phyloP scores from a whole-genome alignment of 768 basidiomycete species.

The Chalciporus sphaerocephalus region DNA sequence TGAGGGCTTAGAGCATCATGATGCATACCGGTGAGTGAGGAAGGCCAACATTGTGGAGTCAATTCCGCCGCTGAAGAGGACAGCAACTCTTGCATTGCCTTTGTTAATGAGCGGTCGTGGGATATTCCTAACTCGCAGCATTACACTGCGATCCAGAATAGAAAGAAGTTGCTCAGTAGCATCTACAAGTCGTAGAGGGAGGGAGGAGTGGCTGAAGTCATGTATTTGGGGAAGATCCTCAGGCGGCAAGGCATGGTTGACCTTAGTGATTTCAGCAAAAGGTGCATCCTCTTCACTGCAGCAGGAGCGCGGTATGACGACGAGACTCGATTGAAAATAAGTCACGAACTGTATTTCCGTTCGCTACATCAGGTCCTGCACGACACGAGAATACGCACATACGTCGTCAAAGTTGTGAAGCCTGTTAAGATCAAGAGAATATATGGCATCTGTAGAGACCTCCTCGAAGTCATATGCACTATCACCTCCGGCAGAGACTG shows the following conservation, averaged over 20 bases:
- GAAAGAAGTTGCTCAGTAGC: conserved; percentile 49
- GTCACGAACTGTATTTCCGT: conserved; percentile 15
- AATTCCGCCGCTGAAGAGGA: conserved; percentile 95
- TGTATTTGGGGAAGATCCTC: conserved; percentile 34
- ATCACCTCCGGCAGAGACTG: conserved; percentile 53
- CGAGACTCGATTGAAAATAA: conserved; percentile 18
- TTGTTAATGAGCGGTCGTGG: conserved; percentile 41
- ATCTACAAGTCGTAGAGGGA: conserved; percentile 22
- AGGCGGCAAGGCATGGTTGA: conserved; percentile 49
- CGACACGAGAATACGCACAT: conserved; percentile 1
- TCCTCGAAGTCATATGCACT: conserved; percentile 55
- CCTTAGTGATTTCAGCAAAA: conserved; percentile 34
- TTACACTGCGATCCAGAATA: conserved; percentile 63
- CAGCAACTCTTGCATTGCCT: conserved; percentile 59
- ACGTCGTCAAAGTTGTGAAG: conserved; percentile 27
- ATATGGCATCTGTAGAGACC: conserved; percentile 54
- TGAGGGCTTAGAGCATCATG: too few species aligned
- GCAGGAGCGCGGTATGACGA: conserved; percentile 22
- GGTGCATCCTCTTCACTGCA: conserved; percentile 6
- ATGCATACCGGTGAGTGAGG: conserved; percentile 66
- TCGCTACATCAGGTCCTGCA: not conserved
- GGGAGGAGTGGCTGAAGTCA: conserved; percentile 25
- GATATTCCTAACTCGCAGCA: conserved; percentile 63
- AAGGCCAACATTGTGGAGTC: conserved; percentile 84
- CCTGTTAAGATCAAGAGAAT: conserved; percentile 44